Conservation (phyloP, 2,329 filamentous ascomycete species). For the Ascochyta clinopodiicola region DNA sequence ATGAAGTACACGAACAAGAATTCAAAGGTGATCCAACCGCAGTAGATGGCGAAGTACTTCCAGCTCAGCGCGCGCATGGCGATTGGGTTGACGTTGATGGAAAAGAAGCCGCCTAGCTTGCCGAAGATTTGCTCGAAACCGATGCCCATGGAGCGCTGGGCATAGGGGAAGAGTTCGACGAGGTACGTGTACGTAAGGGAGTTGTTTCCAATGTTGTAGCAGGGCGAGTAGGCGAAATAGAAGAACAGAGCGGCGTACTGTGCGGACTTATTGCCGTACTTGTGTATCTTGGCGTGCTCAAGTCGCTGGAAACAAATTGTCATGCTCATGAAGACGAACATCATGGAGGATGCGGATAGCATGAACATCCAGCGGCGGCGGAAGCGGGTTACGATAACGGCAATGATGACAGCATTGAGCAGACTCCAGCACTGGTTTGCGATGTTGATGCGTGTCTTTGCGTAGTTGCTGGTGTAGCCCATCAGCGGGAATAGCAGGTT, state of each 20-base stretch:
- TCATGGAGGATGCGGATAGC: conserved; percentile 59
- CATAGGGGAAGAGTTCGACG: conserved; percentile 66
- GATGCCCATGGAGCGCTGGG: conserved; percentile 64
- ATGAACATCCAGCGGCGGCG: conserved; percentile 54
- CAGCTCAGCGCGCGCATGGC: conserved; percentile 63
- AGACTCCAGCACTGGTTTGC: conserved; percentile 52
- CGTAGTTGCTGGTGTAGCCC: conserved; percentile 44
- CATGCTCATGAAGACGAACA: conserved; percentile 62
- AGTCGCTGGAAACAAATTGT: conserved; percentile 58
- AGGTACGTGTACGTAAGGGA: conserved; percentile 69
- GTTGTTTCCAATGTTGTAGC: conserved; percentile 71
- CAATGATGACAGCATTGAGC: conserved; percentile 47
- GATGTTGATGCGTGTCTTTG: conserved; percentile 53
- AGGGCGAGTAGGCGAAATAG: conserved; percentile 65
- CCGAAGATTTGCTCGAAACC: conserved; percentile 64
- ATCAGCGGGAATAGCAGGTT: conserved; percentile 49
- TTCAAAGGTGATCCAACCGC: conserved; percentile 62
- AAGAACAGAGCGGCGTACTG: conserved; percentile 60
- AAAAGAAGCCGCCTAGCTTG: conserved; percentile 55
- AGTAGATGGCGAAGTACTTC: conserved; percentile 63
- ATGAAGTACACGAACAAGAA: conserved; percentile 64
- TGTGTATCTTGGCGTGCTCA: conserved; percentile 23
- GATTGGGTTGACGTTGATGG: conserved; percentile 63
- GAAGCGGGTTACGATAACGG: conserved; percentile 52
- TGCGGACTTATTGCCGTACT: conserved; percentile 44